Base-by-base conservation (phyloP, 306 rosid species). In the Quercus suber region DNA sequence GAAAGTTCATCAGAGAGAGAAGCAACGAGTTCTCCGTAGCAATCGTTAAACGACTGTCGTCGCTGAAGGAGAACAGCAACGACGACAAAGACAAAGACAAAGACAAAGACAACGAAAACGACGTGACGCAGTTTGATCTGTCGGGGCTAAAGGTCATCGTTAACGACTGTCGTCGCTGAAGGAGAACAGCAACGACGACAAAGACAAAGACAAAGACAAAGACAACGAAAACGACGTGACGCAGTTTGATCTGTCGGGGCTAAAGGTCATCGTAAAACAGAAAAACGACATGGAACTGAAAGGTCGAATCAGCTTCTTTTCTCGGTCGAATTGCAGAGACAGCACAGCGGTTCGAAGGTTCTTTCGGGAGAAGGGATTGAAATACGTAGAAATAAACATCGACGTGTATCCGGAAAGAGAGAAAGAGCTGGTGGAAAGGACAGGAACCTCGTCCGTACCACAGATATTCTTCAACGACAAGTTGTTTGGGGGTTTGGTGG, bases 381-480 rank as follows among this genome's bases (percentile, higher is more conserved):
- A 30, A 37, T 93, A 79, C 85, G 90, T 91, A 30, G 99, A 96
- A 79, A 96, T 96, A 53, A 96, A 96, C 96, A 45, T 96, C 80
- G 99, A 96, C 76, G 99, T 96, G 31, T 96, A 69, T 60, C 82
- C 83, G 0, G 83, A 83, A 76, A 79, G 99, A 20, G 96, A 91
- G 80, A 77, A 51, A 6, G 99, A 96, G 89, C 88, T 96, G 1
- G n/a, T 79, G 0, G 83, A 88, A 28, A 78, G 96, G 55, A 87
- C 99, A 0, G 99, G 96, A 0, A 78, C n/a, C 51, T 11, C 78
- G 5, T 55, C 94, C 4, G 99, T 96, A 69, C 99, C 99, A 56
- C 87, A 86, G 87, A 87, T 93, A 63, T 96, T 96, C 93, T 93
- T 96, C 88, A 96, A 96, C 90, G 97, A 93, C 87, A 93, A 88